Evolutionary conservation across 192 early-diverging fungal species (phyloP).

Genomic region (Hyaloraphidium curvatum): DNA sequence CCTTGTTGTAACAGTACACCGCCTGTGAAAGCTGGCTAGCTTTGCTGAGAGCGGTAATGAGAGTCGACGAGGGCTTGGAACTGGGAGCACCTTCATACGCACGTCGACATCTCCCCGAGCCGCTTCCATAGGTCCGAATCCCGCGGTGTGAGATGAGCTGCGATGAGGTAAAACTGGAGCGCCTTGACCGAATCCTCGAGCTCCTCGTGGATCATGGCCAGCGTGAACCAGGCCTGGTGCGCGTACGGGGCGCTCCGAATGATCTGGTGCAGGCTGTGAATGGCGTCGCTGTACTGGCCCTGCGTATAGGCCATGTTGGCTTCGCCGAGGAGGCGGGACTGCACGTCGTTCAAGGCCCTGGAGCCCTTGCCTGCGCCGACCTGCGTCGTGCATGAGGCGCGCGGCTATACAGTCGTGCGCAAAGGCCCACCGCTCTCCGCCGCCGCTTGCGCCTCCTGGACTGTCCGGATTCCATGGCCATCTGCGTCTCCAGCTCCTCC

Average conservation of each 20-base stretch:
- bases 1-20: conserved; percentile 59
- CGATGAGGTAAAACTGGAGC: conserved; percentile 61
- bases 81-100: conserved; percentile 10
- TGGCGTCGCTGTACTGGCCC: conserved; percentile 45
- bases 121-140: conserved; percentile 65
- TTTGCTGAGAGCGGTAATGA: conserved; percentile 18
- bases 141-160: conserved; percentile 62
- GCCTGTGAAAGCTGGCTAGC: conserved; percentile 51
- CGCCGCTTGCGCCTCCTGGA: too few relatives aligned
- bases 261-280: conserved; percentile 54
- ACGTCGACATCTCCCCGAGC: conserved; percentile 52
- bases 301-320: conserved; percentile 58
- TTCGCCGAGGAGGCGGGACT: conserved; percentile 46
- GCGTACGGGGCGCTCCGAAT: conserved; percentile 51
- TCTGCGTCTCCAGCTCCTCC: too few relatives aligned
- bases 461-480: too few relatives aligned
- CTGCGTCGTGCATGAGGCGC: too few relatives aligned
- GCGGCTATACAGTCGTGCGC: too few relatives aligned
- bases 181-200: conserved; percentile 52
- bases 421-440: too few relatives aligned
- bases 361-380: too few relatives aligned
- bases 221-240: conserved; percentile 65
- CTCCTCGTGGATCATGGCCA: conserved; percentile 81
- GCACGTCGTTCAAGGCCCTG: too few relatives aligned
- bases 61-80: too few relatives aligned